Base-by-base conservation (phyloP, 768 basidiomycete species). In the Gymnopilus dilepis region DNA sequence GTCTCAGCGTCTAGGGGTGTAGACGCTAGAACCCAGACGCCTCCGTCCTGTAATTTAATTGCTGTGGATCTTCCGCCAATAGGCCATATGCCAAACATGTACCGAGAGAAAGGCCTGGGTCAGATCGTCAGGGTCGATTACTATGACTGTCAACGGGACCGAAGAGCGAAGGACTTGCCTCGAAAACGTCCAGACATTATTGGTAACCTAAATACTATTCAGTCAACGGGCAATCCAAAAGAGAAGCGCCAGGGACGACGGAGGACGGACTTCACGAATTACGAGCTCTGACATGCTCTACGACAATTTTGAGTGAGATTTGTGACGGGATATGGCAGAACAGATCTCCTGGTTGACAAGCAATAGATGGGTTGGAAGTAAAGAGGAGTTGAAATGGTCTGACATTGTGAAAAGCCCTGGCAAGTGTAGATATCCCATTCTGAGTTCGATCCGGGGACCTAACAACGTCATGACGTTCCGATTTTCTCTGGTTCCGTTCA, bases 21-120 rank as follows among this genome's bases (percentile, higher is more conserved):
- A 0, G 92, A 94, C 0, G 91, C 93, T n/a, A 94, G 78, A 12
- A 95, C 80, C 86, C 92, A 95, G 26, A 95, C 86, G 12, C 84
- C 87, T 37, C 89, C 87, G 52, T 83, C 81, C 38, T 75, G 74
- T 22, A 95, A 79, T 73, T 82, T 85, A 67, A 96, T 79, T 0
- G 93, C 95, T 0, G 94, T 96, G 6, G 92, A 88, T 45, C 95
- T 80, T 19, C 94, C 93, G 1, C 95, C 95, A 28, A 95, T 76
- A 3, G 92, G 91, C 15, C 93, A 66, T 26, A 92, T 7, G 8
- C 86, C 85, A 60, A 82, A 85, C n/a, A n/a, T n/a, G n/a, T n/a
- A n/a, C 42, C 92, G 83, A 12, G 83, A 70, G 69, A 92, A 93
- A 1, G 90, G 88, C 45, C 90, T 90, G 59, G 1, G n/a, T 11